Conservation (phyloP, 2,329 filamentous ascomycete genomes). For the Metarhizium anisopliae region DNA sequence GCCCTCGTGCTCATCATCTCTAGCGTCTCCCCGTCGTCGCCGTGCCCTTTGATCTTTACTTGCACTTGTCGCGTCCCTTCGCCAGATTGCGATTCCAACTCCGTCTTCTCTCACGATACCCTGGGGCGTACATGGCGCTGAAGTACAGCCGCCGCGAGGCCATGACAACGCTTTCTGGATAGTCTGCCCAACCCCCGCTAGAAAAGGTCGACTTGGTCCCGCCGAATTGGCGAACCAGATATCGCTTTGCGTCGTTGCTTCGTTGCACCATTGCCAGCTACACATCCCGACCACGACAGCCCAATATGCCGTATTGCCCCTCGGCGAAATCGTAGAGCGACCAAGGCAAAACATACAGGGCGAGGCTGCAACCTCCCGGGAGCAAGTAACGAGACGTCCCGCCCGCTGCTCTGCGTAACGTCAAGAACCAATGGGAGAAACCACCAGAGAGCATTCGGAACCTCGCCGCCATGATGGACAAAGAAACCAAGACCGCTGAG, state of each 20-base stretch:
- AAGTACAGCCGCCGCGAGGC: neutral
- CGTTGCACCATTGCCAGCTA: slow-evolving; percentile 3
- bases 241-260: neutral
- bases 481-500: slow-evolving; percentile 20
- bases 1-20: neutral
- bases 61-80: neutral
- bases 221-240: slow-evolving; percentile 1
- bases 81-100: neutral
- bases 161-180: neutral
- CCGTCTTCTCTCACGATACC: neutral
- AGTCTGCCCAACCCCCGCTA: neutral
- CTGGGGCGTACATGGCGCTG: neutral
- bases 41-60: neutral
- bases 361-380: slow-evolving; percentile 18
- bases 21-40: neutral
- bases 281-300: slow-evolving; percentile 1
- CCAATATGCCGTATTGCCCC: slow-evolving; percentile 6
- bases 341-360: slow-evolving; percentile 1
- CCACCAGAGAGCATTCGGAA: slow-evolving; percentile 21
- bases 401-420: slow-evolving; percentile 22
- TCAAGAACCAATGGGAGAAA: slow-evolving; percentile 19
- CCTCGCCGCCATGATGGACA: slow-evolving; percentile 20
- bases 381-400: slow-evolving; percentile 21
- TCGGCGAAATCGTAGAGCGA: neutral
- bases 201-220: neutral